phyloP scores from a whole-genome alignment of 2,329 filamentous ascomycete genomes.

The Fusarium tricinctum region DNA sequence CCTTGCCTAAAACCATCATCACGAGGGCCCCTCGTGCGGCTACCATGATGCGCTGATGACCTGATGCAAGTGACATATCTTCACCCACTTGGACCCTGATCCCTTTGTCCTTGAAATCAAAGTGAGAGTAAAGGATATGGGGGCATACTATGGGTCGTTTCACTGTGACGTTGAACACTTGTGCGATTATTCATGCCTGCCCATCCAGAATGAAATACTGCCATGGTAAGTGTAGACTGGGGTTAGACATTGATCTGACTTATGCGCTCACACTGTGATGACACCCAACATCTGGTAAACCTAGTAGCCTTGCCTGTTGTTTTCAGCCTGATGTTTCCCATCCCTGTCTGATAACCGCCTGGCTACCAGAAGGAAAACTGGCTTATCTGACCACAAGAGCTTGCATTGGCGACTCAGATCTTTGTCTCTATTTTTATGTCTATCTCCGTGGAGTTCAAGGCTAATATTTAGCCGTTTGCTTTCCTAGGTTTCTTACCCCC shows the following conservation, averaged over 20 bases:
- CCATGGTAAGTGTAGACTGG: slow-evolving; percentile 40
- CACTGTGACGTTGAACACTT: slow-evolving; percentile 7
- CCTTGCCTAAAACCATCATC: slow-evolving; percentile 78
- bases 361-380: slow-evolving; percentile 47
- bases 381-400: slow-evolving; percentile 44
- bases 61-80: slow-evolving; percentile 73
- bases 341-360: slow-evolving; percentile 47
- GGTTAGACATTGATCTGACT: slow-evolving; percentile 2
- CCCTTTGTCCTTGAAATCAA: slow-evolving; percentile 19
- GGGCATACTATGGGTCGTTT: not conserved
- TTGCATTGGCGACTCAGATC: slow-evolving; percentile 1
- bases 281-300: slow-evolving; percentile 61
- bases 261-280: slow-evolving; percentile 48
- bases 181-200: not conserved
- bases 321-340: slow-evolving; percentile 31
- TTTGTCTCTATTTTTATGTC: slow-evolving; percentile 1
- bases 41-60: slow-evolving; percentile 78
- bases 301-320: slow-evolving; percentile 53
- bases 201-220: not conserved
- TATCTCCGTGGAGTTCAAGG: slow-evolving; percentile 1
- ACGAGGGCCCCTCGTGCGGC: slow-evolving; percentile 75
- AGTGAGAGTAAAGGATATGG: not conserved
- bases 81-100: slow-evolving; percentile 12
- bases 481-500: not conserved
- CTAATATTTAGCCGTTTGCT: slow-evolving; percentile 34